Base-by-base conservation (phyloP, 352 stramenopile genomes). In the Pythium guiyangense region DNA sequence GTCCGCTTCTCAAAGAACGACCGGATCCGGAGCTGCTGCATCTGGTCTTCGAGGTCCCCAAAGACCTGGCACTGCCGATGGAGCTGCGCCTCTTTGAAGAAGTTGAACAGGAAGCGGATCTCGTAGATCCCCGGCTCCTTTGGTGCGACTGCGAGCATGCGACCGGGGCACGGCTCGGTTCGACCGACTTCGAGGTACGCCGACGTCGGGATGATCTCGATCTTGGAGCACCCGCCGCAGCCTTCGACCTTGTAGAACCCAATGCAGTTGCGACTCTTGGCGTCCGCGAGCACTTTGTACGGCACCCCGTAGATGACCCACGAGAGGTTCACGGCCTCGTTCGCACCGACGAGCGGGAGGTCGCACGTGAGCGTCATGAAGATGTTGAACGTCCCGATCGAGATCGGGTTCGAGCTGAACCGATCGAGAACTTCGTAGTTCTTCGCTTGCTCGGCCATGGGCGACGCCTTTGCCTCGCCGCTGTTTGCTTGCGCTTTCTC, bases 291-390 rank as follows among this genome's bases (percentile, higher is more conserved):
- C 14, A 77, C 72, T 11, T 47, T 59, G 67, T 86, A 83, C 4
- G 51, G 52, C 5, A 86, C 70, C 25, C 76, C 76, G 49, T 83
- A 84, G 61, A 86, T 86, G 40, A 64, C 64, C 65, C 65, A 72
- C 48, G 69, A 78, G 18, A 86, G 54, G 48, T 86, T 84, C 29
- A 84, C 52, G 3, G 64, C 66, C 42, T 81, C 59, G 37, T 71
- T 72, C 9, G 76, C 60, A 0, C 76, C 73, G 10, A 86, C 56
- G 5, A 83, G 61, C 6, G 70, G 67, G 11, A 65, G 52, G 31
- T 84, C 76, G 52, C 73, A 80, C 17, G 73, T 83, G 22, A 86
- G 59, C 20, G 66, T 81, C 75, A 86, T 86, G 54, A 83, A 86
- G 43, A 84, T 59, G 48, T 83, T 72, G 64, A 84, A 86, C 6